phyloP scores from a whole-genome alignment of 441 rosid genomes.

The Jatropha podagrica region DNA sequence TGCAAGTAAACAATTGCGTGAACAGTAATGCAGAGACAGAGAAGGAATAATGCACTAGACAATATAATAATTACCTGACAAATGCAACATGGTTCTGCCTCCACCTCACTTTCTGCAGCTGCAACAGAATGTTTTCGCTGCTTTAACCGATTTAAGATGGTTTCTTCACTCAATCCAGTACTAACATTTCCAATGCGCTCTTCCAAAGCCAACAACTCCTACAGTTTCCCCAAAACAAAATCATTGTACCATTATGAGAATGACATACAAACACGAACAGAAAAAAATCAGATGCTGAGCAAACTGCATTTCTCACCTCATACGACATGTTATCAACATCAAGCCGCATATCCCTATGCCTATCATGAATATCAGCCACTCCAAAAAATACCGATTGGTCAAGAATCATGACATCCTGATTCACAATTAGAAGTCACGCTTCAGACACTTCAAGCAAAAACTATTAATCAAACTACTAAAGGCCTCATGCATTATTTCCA shows the following conservation, averaged over 20 bases:
- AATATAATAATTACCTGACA: constrained; percentile 62
- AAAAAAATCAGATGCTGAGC: not conserved
- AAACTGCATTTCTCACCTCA: constrained; percentile 48
- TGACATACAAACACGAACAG: not conserved
- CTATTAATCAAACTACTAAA: too few species aligned
- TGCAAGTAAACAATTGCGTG: constrained; percentile 25
- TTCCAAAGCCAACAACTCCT: constrained; percentile 89
- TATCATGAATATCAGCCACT: constrained; percentile 64
- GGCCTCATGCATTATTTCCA: not conserved
- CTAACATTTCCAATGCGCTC: constrained; percentile 90
- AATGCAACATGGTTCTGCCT: constrained; percentile 79
- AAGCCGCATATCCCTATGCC: constrained; percentile 93
- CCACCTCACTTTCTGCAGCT: constrained; percentile 29
- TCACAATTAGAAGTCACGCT: constrained; percentile 17
- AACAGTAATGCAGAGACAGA: not conserved
- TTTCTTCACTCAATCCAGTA: constrained; percentile 81
- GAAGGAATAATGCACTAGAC: not conserved
- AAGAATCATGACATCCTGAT: constrained; percentile 81
- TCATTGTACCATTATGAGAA: not conserved
- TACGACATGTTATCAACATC: constrained; percentile 98
- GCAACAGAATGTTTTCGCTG: constrained; percentile 35
- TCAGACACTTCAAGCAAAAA: not conserved
- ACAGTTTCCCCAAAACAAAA: not conserved
- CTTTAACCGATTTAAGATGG: constrained; percentile 45
- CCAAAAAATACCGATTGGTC: constrained; percentile 71